Evolutionary conservation across 306 rosid genomes (phyloP), one percentile per base, ranked within the genome.

Genomic region (Inga laurina): DNA sequence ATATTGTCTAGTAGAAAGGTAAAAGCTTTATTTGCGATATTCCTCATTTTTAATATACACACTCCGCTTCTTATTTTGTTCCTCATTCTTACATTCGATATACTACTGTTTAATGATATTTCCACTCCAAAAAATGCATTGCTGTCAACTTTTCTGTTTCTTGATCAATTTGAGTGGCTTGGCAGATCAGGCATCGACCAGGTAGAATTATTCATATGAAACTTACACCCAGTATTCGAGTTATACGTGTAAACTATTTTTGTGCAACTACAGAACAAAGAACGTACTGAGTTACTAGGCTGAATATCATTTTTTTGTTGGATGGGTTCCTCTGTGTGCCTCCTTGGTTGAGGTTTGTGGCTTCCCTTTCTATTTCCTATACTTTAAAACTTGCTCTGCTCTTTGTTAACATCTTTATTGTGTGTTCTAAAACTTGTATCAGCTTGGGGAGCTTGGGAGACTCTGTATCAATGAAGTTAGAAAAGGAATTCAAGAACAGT

Each of bases 361-460:
- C 44, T 43, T 57, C n/a, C 57, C 14, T 10, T 59, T 59, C 27
- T 59, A 1, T 16, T 51, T 16, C 57, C 57, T 59, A 2, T 65
- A 79, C 32, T 65, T 32, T 35, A 54, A 56, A 48, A 37, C 41
- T 37, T 37, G 41, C 41, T 37, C 32, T 32, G 32, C 1, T 32
- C 32, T 32, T 32, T 32, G 41, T 44, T 30, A 48, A 74, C 86
- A 71, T 79, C 37, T 80, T 73, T 72, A 62, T 64, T 39, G 37
- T 37, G 30, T 81, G 41, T 84, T 85, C 68, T 44, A 66, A 54
- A 66, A 54, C 71, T 82, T 74, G 78, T 74, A 66, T 88, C 87
- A 95, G 99, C 81, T 90, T 44, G 99, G 99, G 72, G 91, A 95
- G 99, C 81, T 90, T 44, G 99, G 99, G 72, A 92, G 99, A 88